Evolutionary conservation across 306 rosid species (phyloP).

Genomic region (Betula pendula): DNA sequence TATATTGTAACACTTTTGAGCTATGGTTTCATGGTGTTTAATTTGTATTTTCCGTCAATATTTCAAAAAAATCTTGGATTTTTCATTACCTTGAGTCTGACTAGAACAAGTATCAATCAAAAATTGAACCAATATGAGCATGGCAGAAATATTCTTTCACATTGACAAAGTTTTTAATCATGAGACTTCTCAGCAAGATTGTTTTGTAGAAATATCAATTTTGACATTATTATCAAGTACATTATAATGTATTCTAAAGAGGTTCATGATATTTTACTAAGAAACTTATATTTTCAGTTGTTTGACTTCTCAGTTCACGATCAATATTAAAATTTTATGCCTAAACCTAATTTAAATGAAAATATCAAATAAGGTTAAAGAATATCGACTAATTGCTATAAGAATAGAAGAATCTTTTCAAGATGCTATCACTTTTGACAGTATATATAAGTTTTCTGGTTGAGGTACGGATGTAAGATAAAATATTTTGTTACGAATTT

Average conservation of each 20-base stretch:
- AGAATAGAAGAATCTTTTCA: background rate
- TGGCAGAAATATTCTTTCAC: constrained; percentile 80
- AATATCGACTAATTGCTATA: background rate
- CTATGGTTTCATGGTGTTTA: too few relatives aligned
- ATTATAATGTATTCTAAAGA: background rate
- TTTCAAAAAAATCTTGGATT: too few relatives aligned
- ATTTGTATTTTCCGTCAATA: too few relatives aligned
- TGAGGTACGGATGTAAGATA: background rate
- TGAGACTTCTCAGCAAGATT: constrained; percentile 79
- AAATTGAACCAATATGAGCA: too few relatives aligned
- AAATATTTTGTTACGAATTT: background rate
- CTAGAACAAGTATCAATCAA: too few relatives aligned
- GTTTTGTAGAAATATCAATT: constrained; percentile 67
- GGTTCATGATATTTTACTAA: background rate
- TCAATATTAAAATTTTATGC: background rate
- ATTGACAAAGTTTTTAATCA: constrained; percentile 90
- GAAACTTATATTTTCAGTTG: background rate
- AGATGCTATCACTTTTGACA: background rate
- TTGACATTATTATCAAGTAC: background rate
- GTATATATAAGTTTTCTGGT: background rate
- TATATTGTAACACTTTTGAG: too few relatives aligned
- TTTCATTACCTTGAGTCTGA: too few relatives aligned
- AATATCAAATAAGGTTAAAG: background rate
- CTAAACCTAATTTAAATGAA: background rate
- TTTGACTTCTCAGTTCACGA: background rate